These are phyloP conservation scores for Fusarium mexicanum DNA, from an alignment of 2,329 filamentous ascomycete genomes.

Conservation along the genomic window DNA sequence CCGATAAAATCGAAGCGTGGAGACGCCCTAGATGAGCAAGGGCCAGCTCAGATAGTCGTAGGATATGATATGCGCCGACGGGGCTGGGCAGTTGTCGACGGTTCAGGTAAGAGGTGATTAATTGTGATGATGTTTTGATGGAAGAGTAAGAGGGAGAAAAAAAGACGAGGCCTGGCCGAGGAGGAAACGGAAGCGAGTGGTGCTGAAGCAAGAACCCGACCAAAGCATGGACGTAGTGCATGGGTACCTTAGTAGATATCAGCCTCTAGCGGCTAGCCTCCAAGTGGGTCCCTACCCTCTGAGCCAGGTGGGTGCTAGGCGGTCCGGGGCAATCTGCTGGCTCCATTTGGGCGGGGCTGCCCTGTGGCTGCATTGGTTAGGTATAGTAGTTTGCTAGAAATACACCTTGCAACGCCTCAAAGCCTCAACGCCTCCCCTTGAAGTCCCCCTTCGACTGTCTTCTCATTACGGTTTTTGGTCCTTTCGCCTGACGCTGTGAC, in stretches of 20 bases:
- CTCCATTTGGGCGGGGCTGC: background rate
- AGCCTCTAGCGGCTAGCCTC: background rate
- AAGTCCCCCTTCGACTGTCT: background rate
- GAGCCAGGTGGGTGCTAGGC: background rate
- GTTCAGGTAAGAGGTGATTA: constrained; percentile 26
- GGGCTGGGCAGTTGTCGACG: constrained; percentile 26
- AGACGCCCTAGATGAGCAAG: constrained; percentile 11
- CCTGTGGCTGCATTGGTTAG: background rate
- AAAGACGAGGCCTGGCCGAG: constrained; percentile 40
- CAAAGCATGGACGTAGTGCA: constrained; percentile 18
- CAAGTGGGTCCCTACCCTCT: background rate
- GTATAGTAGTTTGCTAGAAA: background rate
- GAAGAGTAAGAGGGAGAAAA: constrained; percentile 44
- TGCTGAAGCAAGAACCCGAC: constrained; percentile 22
- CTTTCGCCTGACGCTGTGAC: constrained; percentile 15
- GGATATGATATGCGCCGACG: background rate
- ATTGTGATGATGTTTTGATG: constrained; percentile 42
- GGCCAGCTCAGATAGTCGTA: constrained; percentile 3
- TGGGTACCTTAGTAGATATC: constrained; percentile 16
- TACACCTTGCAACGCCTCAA: background rate
- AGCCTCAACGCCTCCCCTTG: background rate
- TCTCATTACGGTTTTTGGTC: background rate
- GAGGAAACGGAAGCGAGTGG: constrained; percentile 33
- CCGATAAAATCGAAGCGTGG: background rate
- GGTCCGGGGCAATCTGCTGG: constrained; percentile 5